These are phyloP conservation scores for Aaosphaeria arxii DNA, from an alignment of 2,329 filamentous ascomycete genomes.

Conservation along the genomic window DNA sequence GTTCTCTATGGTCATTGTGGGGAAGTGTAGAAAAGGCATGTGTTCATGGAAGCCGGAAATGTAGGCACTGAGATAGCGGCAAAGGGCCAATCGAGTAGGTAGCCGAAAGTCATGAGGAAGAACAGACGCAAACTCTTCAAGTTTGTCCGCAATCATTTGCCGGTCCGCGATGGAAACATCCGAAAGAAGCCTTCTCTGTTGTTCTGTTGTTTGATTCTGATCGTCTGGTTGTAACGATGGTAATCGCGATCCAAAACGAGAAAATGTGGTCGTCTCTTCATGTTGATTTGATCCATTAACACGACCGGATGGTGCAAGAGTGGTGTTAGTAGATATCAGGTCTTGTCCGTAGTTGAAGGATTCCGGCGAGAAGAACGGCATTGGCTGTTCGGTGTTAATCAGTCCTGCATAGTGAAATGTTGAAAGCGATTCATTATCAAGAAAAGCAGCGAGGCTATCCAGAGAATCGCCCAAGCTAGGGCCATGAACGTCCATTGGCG, in stretches of 20 bases:
- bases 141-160: slow-evolving; percentile 52
- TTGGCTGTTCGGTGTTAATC: slow-evolving; percentile 41
- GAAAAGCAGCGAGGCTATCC: slow-evolving; percentile 37
- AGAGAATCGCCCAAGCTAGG: slow-evolving; percentile 29
- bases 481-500: slow-evolving; percentile 9
- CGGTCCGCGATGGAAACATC: slow-evolving; percentile 35
- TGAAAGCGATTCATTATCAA: slow-evolving; percentile 36
- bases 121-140: slow-evolving; percentile 61
- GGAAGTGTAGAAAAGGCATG: slow-evolving; percentile 64
- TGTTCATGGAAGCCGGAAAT: slow-evolving; percentile 64
- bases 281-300: slow-evolving; percentile 12
- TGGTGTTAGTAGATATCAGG: slow-evolving; percentile 10
- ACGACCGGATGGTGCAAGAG: slow-evolving; percentile 5
- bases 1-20: slow-evolving; percentile 62
- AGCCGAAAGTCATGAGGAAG: slow-evolving; percentile 63
- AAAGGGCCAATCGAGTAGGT: slow-evolving; percentile 66
- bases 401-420: slow-evolving; percentile 40
- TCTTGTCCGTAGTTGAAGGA: slow-evolving; percentile 32
- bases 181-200: slow-evolving; percentile 19
- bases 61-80: slow-evolving; percentile 68
- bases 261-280: slow-evolving; percentile 31
- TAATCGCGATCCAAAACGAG: slow-evolving; percentile 38
- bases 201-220: slow-evolving; percentile 8
- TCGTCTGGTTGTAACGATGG: slow-evolving; percentile 40
- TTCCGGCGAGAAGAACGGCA: slow-evolving; percentile 42